Evolutionary conservation across 257 asterid genomes (phyloP).

Genomic region (Dorcoceras hygrometricum): DNA sequence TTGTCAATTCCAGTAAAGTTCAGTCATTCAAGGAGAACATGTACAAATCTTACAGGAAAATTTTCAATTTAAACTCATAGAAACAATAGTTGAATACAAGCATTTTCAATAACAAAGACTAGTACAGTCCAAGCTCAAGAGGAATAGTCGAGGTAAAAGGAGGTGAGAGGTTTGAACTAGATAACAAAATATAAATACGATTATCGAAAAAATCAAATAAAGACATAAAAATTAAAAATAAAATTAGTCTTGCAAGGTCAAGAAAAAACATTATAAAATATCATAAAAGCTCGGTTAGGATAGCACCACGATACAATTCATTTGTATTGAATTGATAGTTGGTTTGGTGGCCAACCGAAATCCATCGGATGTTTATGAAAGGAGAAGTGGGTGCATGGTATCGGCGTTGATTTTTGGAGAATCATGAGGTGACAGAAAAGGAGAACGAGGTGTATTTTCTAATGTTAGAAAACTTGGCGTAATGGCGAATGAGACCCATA

Average conservation of each 20-base stretch:
- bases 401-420: not conserved
- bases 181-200: conserved; percentile 1
- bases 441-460: conserved; percentile 15
- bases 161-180: conserved; percentile 29
- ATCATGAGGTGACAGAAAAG: conserved; percentile 20
- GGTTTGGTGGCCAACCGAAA: too few relatives aligned
- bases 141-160: conserved; percentile 28
- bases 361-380: conserved; percentile 17
- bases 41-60: too few relatives aligned
- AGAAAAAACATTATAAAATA: conserved; percentile 26
- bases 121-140: conserved; percentile 41
- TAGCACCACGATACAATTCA: conserved; percentile 22
- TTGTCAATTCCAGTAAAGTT: too few relatives aligned
- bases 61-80: too few relatives aligned
- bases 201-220: fast-evolving
- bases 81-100: not conserved
- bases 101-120: not conserved
- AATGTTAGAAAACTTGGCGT: conserved; percentile 14
- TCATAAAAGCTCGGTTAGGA: conserved; percentile 36
- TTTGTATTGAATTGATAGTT: too few relatives aligned
- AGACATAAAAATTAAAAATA: not conserved
- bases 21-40: too few relatives aligned
- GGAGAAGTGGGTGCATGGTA: not conserved
- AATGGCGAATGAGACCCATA: too few relatives aligned
- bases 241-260: conserved; percentile 50